phyloP scores from a whole-genome alignment of 2,329 filamentous ascomycete genomes.

The Dactylella cylindrospora region DNA sequence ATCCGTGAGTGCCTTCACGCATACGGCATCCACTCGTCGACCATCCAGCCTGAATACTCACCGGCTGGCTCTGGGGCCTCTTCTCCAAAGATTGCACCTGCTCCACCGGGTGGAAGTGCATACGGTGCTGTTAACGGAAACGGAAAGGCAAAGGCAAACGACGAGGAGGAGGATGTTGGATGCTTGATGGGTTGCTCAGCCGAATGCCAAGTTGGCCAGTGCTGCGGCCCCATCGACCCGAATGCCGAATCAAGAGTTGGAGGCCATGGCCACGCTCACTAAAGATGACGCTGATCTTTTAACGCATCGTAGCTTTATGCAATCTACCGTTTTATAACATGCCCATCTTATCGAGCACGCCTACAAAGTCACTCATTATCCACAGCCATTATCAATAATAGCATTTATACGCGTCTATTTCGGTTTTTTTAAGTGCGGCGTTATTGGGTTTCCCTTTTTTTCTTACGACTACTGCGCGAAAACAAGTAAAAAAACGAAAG shows the following conservation, averaged over 20 bases:
- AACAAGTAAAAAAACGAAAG: too few species aligned
- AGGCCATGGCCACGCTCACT: constrained; percentile 43
- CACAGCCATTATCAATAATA: too few species aligned
- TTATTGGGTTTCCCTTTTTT: not conserved
- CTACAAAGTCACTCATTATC: too few species aligned
- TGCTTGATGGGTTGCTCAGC: constrained; percentile 56
- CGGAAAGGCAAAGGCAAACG: constrained; percentile 50
- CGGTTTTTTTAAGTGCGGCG: not conserved
- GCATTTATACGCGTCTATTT: not conserved
- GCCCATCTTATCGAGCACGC: too few species aligned
- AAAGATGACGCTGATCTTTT: too few species aligned
- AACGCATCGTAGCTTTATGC: too few species aligned
- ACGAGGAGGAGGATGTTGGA: constrained; percentile 49
- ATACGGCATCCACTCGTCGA: constrained; percentile 94
- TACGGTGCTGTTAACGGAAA: constrained; percentile 47
- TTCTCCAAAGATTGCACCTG: constrained; percentile 49
- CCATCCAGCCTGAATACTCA: constrained; percentile 85
- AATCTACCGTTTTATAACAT: too few species aligned
- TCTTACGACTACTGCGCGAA: not conserved
- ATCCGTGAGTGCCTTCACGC: constrained; percentile 87
- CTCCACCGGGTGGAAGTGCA: constrained; percentile 49
- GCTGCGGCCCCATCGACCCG: constrained; percentile 51
- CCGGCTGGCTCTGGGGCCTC: constrained; percentile 52
- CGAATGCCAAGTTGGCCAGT: constrained; percentile 54
- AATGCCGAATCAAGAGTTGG: constrained; percentile 34